Conservation (phyloP, 257 asterid genomes). For the Rubia yunnanensis region DNA sequence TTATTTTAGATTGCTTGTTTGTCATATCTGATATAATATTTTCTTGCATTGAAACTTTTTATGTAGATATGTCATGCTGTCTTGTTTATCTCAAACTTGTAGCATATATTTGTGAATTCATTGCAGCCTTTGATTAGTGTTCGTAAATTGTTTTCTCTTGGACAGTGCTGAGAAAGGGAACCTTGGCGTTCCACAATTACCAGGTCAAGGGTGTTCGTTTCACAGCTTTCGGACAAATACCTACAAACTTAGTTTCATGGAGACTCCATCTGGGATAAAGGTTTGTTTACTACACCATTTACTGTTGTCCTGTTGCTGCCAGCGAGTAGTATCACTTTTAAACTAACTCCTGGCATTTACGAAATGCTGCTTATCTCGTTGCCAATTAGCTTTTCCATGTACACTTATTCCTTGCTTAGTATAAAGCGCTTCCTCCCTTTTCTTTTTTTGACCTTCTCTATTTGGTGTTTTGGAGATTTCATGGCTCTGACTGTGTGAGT, state of each 20-base stretch:
- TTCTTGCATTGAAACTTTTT: too few relatives aligned
- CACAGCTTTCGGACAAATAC: constrained; percentile 92
- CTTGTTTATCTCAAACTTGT: not conserved
- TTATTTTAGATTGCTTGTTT: not conserved
- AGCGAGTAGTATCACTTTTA: not conserved
- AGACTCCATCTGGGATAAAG: constrained; percentile 95
- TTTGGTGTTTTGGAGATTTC: not conserved
- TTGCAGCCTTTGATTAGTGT: not conserved
- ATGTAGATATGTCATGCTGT: too few relatives aligned
- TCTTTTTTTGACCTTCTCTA: not conserved
- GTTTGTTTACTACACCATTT: constrained; percentile 25
- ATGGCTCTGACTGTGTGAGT: not conserved
- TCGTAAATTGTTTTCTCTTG: constrained; percentile 8
- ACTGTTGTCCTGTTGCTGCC: not conserved
- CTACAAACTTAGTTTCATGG: constrained; percentile 85
- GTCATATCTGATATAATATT: too few relatives aligned
- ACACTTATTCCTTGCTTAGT: not conserved
- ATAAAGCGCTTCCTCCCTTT: not conserved
- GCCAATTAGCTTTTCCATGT: too few relatives aligned
- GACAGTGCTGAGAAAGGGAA: constrained; percentile 86
- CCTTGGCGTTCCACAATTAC: constrained; percentile 88
- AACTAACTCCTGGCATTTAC: not conserved
- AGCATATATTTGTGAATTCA: not conserved
- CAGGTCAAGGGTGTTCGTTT: constrained; percentile 95
- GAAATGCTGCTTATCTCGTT: not conserved